These are phyloP conservation scores for Entoloma clypeatum DNA, from an alignment of 1,284 basidiomycete species.

Conservation along the genomic window DNA sequence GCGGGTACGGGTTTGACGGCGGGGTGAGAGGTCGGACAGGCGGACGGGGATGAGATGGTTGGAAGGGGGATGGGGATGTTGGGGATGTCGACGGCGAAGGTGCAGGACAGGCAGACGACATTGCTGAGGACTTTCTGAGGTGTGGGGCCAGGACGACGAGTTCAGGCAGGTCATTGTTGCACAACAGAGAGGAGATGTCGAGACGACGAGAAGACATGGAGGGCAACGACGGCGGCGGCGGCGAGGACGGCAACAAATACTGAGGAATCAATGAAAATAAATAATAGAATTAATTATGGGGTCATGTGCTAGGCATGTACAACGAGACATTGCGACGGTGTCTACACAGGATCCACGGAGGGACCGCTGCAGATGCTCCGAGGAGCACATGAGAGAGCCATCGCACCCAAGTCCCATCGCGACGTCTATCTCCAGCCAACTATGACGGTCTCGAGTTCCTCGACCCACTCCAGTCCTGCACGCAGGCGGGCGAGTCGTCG, in stretches of 20 bases:
- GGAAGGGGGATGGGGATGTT: constrained; percentile 16
- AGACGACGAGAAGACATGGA: constrained; percentile 63
- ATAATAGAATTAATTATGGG: constrained; percentile 1
- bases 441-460: constrained; percentile 84
- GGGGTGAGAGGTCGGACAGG: constrained; percentile 5
- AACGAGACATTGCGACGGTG: constrained; percentile 82
- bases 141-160: constrained; percentile 37
- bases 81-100: constrained; percentile 15
- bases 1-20: constrained; percentile 10
- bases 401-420: constrained; percentile 86
- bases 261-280: constrained; percentile 5
- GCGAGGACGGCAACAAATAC: constrained; percentile 4
- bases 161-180: constrained; percentile 42
- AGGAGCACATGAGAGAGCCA: constrained; percentile 45
- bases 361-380: constrained; percentile 34
- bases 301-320: constrained; percentile 47
- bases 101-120: constrained; percentile 9
- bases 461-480: constrained; percentile 65
- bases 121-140: constrained; percentile 22
- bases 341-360: constrained; percentile 67
- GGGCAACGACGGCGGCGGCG: constrained; percentile 17
- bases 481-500: constrained; percentile 68
- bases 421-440: constrained; percentile 65
- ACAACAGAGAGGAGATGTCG: constrained; percentile 69
- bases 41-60: constrained; percentile 10